Conservation (phyloP, 1,139 yeast genomes). For the Hanseniaspora sp. region DNA sequence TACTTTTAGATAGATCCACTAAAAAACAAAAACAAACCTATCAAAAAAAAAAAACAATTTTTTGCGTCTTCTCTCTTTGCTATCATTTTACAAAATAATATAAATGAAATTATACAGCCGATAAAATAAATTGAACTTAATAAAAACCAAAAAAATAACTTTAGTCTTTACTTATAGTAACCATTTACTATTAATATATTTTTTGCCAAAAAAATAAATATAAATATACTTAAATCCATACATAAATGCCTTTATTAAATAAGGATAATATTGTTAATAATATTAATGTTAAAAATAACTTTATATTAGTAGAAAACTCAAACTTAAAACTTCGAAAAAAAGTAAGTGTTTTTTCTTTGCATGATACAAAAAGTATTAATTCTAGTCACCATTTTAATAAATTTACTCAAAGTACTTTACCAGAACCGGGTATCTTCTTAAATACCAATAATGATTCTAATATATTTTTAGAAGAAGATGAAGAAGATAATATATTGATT, state of each 20-base stretch:
- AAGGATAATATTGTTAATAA: constrained; percentile 4
- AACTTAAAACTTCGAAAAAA: constrained; percentile 5
- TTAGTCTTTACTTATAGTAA: too few species aligned
- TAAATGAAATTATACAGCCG: not conserved
- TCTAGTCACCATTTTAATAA: not conserved
- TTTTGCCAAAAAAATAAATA: too few species aligned
- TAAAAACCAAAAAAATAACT: not conserved
- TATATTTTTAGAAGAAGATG: not conserved
- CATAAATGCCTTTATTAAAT: not conserved
- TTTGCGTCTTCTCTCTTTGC: not conserved
- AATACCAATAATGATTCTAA: not conserved
- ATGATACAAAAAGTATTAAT: not conserved
- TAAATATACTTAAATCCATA: not conserved
- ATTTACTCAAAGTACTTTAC: not conserved
- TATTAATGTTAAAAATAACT: not conserved
- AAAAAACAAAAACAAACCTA: too few species aligned
- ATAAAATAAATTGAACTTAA: too few species aligned
- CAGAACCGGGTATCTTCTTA: constrained; percentile 10
- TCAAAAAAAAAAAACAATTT: too few species aligned
- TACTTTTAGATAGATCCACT: too few species aligned
- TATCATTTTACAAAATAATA: too few species aligned
- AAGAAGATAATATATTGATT: not conserved
- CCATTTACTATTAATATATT: not conserved
- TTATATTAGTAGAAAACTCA: not conserved
- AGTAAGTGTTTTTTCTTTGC: not conserved